A percentile compares a stretch with the other conserved stretches of the same genome.
phyloP scores from a whole-genome alignment of 225 moss, liverwort and hornwort species.

The Lunularia cruciata region DNA sequence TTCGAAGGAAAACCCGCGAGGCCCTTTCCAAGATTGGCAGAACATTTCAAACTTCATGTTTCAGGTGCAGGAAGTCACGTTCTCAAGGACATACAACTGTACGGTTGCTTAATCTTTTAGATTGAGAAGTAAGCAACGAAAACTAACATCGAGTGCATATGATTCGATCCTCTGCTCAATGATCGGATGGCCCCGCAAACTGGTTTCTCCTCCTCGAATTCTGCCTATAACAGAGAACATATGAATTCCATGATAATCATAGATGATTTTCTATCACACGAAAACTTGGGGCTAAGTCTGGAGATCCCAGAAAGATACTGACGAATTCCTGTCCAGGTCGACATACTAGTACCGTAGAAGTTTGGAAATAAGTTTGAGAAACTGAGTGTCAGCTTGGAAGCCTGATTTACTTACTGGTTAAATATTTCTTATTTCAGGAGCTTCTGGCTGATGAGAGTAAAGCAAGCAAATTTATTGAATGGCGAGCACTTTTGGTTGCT shows the following conservation, averaged over 20 bases:
- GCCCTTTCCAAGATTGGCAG: conserved; percentile 83
- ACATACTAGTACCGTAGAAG: no score
- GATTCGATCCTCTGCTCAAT: no score
- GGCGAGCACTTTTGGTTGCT: conserved; percentile 68
- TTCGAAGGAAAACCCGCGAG: conserved; percentile 54
- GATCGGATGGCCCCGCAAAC: no score
- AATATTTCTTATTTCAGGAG: conserved; percentile 6
- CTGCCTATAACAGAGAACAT: no score
- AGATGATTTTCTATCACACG: no score
- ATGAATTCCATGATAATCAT: no score
- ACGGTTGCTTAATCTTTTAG: neutral
- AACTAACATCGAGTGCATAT: neutral
- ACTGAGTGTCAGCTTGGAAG: neutral
- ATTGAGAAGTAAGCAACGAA: no score
- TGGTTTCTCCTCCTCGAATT: no score
- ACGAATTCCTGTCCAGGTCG: no score
- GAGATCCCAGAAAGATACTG: no score
- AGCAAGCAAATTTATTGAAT: conserved; percentile 51
- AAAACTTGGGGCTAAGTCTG: no score
- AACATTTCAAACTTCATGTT: conserved; percentile 54
- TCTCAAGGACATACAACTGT: neutral
- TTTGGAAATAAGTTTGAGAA: no score
- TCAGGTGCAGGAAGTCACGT: conserved; percentile 35
- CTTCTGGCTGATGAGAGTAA: conserved; percentile 25
- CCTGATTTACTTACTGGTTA: neutral